phyloP scores from a whole-genome alignment of 179 eudicot species.

The Drosera spatulata region DNA sequence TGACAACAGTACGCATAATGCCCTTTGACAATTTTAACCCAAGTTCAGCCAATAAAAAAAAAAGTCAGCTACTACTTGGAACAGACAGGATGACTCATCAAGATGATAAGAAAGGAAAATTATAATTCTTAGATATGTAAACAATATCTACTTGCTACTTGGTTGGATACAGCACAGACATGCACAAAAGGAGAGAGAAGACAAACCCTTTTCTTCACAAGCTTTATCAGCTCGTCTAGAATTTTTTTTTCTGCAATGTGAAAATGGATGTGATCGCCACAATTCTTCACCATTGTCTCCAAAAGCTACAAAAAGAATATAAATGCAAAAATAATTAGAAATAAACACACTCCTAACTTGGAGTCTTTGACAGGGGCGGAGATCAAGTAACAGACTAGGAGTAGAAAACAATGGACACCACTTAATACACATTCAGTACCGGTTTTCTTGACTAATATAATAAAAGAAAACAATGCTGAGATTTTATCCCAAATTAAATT shows the following conservation, averaged over 20 bases:
- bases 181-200: not conserved
- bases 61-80: too few species aligned
- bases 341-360: not conserved
- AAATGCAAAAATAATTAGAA: slow-evolving; percentile 1
- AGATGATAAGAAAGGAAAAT: too few species aligned
- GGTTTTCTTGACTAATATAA: not conserved
- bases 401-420: too few species aligned
- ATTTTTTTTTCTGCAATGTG: slow-evolving; percentile 70
- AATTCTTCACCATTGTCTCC: slow-evolving; percentile 97
- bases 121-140: not conserved
- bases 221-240: slow-evolving; percentile 79
- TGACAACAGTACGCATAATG: too few species aligned
- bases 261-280: slow-evolving; percentile 79
- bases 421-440: not conserved
- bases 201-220: slow-evolving; percentile 79
- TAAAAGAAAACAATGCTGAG: not conserved
- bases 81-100: too few species aligned
- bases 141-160: not conserved
- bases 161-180: not conserved
- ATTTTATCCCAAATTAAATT: too few species aligned
- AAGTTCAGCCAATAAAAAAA: too few species aligned
- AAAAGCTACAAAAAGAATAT: slow-evolving; percentile 40
- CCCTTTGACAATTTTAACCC: too few species aligned
- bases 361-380: not conserved
- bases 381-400: too few species aligned